These are phyloP conservation scores for Cytidiella melzeri DNA, from an alignment of 768 basidiomycete genomes.

Conservation along the genomic window DNA sequence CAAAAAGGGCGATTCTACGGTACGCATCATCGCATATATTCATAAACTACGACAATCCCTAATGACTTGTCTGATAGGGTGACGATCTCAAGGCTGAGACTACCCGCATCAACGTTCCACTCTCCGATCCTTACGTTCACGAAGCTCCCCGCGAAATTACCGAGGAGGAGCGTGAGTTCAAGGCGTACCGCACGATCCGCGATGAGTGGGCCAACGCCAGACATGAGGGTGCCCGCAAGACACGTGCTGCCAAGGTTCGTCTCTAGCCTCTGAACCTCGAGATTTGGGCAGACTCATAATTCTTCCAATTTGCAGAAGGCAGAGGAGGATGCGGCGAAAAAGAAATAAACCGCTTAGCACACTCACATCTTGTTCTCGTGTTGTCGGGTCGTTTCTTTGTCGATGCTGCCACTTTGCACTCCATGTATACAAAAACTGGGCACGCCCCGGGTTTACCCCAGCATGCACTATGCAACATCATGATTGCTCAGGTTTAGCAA, in stretches of 20 bases:
- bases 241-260: conserved; percentile 78
- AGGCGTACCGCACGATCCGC: conserved; percentile 88
- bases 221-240: conserved; percentile 84
- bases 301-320: conserved; percentile 58
- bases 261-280: neutral
- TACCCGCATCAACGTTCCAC: conserved; percentile 58
- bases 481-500: conserved; percentile 13
- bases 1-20: conserved; percentile 92
- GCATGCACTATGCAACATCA: conserved; percentile 29
- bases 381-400: conserved; percentile 11
- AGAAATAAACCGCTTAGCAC: conserved; percentile 53
- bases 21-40: conserved; percentile 34
- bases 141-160: conserved; percentile 94
- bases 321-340: conserved; percentile 89
- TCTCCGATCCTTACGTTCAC: conserved; percentile 60
- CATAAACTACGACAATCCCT: neutral
- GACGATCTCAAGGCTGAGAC: conserved; percentile 77
- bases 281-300: too few relatives aligned
- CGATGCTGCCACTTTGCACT: conserved; percentile 13
- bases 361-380: conserved; percentile 10
- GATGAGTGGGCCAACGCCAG: conserved; percentile 73
- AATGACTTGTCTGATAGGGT: conserved; percentile 45
- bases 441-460: conserved; percentile 24
- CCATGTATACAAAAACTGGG: conserved; percentile 34
- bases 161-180: conserved; percentile 79